Conservation (phyloP, 179 eudicot species). For the Carnegiea gigantea region DNA sequence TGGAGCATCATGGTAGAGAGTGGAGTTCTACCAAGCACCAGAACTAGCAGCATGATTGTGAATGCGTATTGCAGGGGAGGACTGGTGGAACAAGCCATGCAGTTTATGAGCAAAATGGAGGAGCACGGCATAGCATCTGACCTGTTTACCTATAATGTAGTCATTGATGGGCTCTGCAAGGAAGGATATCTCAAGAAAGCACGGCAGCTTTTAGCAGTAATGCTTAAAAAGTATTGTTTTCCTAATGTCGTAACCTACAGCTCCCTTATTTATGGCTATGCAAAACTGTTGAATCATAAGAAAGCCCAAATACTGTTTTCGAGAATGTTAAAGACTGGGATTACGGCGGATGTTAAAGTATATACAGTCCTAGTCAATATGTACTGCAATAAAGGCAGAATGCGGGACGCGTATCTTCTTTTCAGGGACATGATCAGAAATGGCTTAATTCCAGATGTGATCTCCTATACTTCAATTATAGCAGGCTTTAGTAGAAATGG, state of each 20-base stretch:
- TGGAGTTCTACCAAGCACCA: slow-evolving; percentile 30
- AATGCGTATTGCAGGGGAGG: slow-evolving; percentile 44
- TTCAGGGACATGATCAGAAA: slow-evolving; percentile 39
- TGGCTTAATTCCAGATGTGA: slow-evolving; percentile 40
- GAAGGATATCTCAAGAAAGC: slow-evolving; percentile 37
- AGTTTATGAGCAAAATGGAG: slow-evolving; percentile 39
- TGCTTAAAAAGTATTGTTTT: slow-evolving; percentile 39
- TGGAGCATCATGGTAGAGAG: slow-evolving; percentile 31
- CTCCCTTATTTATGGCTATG: slow-evolving; percentile 44
- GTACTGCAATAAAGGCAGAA: slow-evolving; percentile 29
- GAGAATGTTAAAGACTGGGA: slow-evolving; percentile 41
- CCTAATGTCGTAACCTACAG: slow-evolving; percentile 44
- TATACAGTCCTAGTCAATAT: slow-evolving; percentile 43
- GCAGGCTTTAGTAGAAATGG: slow-evolving; percentile 42
- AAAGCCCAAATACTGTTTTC: slow-evolving; percentile 39
- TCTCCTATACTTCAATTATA: slow-evolving; percentile 45
- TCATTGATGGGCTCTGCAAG: slow-evolving; percentile 43
- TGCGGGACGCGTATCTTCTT: slow-evolving; percentile 35
- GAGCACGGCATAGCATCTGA: slow-evolving; percentile 35
- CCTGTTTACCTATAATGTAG: slow-evolving; percentile 32
- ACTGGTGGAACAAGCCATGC: slow-evolving; percentile 34
- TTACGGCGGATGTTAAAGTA: slow-evolving; percentile 35
- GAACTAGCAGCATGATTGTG: slow-evolving; percentile 39
- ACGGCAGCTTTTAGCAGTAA: slow-evolving; percentile 37
- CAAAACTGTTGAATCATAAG: slow-evolving; percentile 29